A percentile compares a stretch with the other conserved stretches of the same genome.
phyloP scores from a whole-genome alignment of 345 rosid species.

The Pugionium dolabratum region DNA sequence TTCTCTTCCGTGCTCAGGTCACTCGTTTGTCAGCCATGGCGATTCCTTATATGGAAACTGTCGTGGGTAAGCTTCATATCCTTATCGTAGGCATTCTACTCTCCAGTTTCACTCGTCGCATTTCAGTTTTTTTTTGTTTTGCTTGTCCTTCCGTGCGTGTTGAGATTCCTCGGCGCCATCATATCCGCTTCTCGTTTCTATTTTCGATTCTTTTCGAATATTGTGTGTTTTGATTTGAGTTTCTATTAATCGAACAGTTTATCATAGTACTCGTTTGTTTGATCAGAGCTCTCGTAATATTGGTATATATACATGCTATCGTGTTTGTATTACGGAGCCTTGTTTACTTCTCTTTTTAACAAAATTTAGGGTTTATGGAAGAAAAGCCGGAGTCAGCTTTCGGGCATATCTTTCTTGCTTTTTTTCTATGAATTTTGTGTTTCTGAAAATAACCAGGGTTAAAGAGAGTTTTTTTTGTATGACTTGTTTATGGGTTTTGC shows the following conservation, averaged over 20 bases:
- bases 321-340: background rate
- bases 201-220: background rate
- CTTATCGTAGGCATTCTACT: background rate
- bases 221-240: constrained; percentile 18
- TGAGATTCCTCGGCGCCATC: constrained; percentile 14
- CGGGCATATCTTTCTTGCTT: background rate
- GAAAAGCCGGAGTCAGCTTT: constrained; percentile 12
- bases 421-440: background rate
- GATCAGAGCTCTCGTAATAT: constrained; percentile 17
- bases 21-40: constrained; percentile 51
- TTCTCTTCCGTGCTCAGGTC: constrained; percentile 25
- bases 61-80: constrained; percentile 55
- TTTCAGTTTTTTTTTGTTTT: background rate
- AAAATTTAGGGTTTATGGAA: constrained; percentile 1
- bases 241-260: constrained; percentile 10
- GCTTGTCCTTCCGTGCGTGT: background rate
- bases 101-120: background rate
- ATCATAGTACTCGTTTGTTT: constrained; percentile 11
- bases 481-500: background rate
- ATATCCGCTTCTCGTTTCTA: constrained; percentile 25
- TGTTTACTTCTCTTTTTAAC: constrained; percentile 1
- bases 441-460: background rate
- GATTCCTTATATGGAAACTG: constrained; percentile 92
- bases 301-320: too few relatives aligned
- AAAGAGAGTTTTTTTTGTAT: background rate